These are phyloP conservation scores for Phytophthora pisi DNA, from an alignment of 352 stramenopile species.

Conservation along the genomic window DNA sequence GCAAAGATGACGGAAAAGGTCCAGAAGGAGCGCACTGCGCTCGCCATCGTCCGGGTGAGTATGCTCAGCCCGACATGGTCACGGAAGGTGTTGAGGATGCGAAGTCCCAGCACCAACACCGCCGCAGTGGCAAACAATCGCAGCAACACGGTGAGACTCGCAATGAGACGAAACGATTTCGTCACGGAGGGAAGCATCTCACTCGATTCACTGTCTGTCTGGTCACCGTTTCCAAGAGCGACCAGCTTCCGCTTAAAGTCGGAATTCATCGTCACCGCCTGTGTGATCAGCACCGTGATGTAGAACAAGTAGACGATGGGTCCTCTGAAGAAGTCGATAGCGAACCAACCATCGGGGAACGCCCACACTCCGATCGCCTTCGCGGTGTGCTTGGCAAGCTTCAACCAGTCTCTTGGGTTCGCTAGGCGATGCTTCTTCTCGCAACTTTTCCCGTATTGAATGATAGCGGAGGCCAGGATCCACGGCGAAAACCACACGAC, in stretches of 20 bases:
- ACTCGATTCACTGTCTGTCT: conserved; percentile 26
- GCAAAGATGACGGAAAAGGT: conserved; percentile 66
- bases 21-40: conserved; percentile 50
- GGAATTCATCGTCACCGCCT: conserved; percentile 37
- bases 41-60: conserved; percentile 58
- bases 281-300: conserved; percentile 43
- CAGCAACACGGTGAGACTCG: conserved; percentile 37
- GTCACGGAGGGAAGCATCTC: conserved; percentile 26
- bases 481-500: conserved; percentile 37
- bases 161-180: conserved; percentile 37
- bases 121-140: conserved; percentile 39
- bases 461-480: conserved; percentile 23
- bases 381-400: conserved; percentile 24
- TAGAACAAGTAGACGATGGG: conserved; percentile 49
- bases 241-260: conserved; percentile 51
- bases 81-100: conserved; percentile 57
- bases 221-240: conserved; percentile 35
- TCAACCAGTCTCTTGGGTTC: conserved; percentile 9
- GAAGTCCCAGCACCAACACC: conserved; percentile 43
- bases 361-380: conserved; percentile 42
- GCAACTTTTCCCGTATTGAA: conserved; percentile 17
- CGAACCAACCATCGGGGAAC: conserved; percentile 36
- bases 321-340: conserved; percentile 34
- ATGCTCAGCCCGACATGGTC: conserved; percentile 63
- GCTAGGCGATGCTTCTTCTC: conserved; percentile 17